Conservation (phyloP, 2,329 filamentous ascomycete genomes). For the Trichoderma breve region DNA sequence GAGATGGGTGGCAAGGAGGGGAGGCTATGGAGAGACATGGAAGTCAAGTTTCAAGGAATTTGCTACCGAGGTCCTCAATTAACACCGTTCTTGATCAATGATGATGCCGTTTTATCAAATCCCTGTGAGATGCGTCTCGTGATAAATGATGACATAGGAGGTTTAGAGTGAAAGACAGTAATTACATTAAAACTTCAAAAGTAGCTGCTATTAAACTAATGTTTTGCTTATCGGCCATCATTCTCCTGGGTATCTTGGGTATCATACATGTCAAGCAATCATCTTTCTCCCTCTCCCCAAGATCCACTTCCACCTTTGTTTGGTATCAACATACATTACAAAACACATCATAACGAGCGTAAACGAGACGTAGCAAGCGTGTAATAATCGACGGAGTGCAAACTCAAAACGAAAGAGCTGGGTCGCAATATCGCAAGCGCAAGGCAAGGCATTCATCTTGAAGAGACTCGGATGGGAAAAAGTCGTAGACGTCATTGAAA, state of each 20-base stretch:
- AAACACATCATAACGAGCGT: slow-evolving; percentile 14
- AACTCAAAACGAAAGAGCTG: neutral
- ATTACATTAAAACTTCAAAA: neutral
- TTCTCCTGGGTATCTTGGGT: slow-evolving; percentile 23
- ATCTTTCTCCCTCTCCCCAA: slow-evolving; percentile 6
- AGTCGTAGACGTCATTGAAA: slow-evolving; percentile 18
- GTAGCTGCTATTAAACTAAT: neutral
- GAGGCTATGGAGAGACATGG: neutral
- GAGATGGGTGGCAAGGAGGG: neutral
- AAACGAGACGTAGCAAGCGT: slow-evolving; percentile 1
- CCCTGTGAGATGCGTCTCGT: neutral
- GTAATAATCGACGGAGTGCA: neutral
- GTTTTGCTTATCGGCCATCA: slow-evolving; percentile 9
- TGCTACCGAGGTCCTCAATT: slow-evolving; percentile 7
- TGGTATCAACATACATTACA: slow-evolving; percentile 8
- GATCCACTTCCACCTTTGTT: slow-evolving; percentile 2
- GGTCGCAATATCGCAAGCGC: neutral
- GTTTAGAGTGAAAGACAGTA: neutral
- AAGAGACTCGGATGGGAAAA: neutral
- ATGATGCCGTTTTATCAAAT: neutral
- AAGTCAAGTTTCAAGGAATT: slow-evolving; percentile 3
- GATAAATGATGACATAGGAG: neutral
- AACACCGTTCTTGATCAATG: slow-evolving; percentile 15
- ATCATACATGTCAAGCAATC: slow-evolving; percentile 20
- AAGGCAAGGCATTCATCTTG: neutral